A percentile compares a stretch with the other conserved stretches of the same genome.
Evolutionary conservation across 2,329 filamentous ascomycete genomes (phyloP).

Genomic region (Cladosporium sp.): DNA sequence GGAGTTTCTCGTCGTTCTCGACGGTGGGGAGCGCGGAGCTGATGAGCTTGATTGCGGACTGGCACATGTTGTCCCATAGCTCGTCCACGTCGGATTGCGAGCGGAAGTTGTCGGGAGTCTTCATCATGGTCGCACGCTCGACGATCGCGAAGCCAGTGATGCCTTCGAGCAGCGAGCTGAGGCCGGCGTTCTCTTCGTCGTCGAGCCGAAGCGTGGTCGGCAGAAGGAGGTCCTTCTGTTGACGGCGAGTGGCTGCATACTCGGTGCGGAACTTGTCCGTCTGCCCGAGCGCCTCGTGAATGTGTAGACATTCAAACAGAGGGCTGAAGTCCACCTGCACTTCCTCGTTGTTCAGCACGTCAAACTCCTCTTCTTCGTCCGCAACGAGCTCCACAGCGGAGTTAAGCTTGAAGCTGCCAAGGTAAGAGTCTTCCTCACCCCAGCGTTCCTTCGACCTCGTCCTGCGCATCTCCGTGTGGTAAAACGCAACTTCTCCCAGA

Average conservation of each 20-base stretch:
- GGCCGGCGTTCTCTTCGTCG: constrained; percentile 73
- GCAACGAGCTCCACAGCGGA: constrained; percentile 93
- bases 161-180: constrained; percentile 88
- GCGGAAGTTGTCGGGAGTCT: constrained; percentile 68
- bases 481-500: constrained; percentile 91
- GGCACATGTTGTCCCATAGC: constrained; percentile 97
- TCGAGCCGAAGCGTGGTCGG: constrained; percentile 69
- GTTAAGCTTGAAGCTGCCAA: constrained; percentile 83
- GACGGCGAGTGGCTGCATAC: constrained; percentile 83
- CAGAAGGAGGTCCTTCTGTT: constrained; percentile 85
- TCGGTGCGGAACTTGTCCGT: constrained; percentile 85
- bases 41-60: constrained; percentile 75
- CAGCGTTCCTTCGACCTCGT: constrained; percentile 71
- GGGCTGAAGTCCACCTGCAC: constrained; percentile 91
- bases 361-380: constrained; percentile 92
- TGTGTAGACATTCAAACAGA: constrained; percentile 90
- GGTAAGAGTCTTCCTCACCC: constrained; percentile 65
- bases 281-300: constrained; percentile 89
- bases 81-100: constrained; percentile 90
- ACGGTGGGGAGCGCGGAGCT: constrained; percentile 70
- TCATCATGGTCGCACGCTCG: constrained; percentile 86
- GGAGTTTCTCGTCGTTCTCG: constrained; percentile 78
- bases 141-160: constrained; percentile 96
- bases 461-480: constrained; percentile 84
- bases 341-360: constrained; percentile 91